Conservation (phyloP, 2,329 filamentous ascomycete species). For the Canariomyces notabilis region DNA sequence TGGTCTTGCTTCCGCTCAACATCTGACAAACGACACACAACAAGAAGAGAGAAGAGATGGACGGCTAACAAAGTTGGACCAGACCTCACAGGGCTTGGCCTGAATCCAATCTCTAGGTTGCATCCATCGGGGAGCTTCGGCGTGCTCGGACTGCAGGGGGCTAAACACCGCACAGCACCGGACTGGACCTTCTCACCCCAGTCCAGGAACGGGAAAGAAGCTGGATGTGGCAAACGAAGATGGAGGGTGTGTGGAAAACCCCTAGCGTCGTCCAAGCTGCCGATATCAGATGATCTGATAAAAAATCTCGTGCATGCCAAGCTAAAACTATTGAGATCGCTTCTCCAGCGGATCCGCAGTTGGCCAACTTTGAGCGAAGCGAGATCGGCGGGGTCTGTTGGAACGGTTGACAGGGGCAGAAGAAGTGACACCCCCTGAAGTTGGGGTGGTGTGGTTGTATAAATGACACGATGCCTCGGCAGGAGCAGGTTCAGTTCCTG, state of each 20-base stretch:
- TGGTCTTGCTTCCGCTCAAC: neutral
- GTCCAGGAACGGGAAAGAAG: neutral
- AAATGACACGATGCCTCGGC: neutral
- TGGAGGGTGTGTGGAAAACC: no score
- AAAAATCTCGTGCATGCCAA: slow-evolving; percentile 1
- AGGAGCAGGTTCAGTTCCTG: neutral
- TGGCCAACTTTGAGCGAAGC: neutral
- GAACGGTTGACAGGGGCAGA: neutral
- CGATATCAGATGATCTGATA: slow-evolving; percentile 22
- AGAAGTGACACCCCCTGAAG: neutral
- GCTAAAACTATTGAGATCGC: neutral
- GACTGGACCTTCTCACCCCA: neutral
- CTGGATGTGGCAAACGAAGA: neutral
- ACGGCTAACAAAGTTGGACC: neutral
- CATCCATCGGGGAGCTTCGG: neutral
- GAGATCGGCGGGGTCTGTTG: neutral
- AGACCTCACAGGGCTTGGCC: neutral
- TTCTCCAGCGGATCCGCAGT: neutral
- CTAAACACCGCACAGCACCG: no score
- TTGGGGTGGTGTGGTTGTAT: neutral
- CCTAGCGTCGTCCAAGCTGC: no score
- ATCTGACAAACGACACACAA: neutral
- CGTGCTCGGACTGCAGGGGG: neutral
- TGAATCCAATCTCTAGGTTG: neutral
- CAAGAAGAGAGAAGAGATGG: neutral